Evolutionary conservation across 2,329 filamentous ascomycete species (phyloP).

Genomic region (Canariomyces notabilis): DNA sequence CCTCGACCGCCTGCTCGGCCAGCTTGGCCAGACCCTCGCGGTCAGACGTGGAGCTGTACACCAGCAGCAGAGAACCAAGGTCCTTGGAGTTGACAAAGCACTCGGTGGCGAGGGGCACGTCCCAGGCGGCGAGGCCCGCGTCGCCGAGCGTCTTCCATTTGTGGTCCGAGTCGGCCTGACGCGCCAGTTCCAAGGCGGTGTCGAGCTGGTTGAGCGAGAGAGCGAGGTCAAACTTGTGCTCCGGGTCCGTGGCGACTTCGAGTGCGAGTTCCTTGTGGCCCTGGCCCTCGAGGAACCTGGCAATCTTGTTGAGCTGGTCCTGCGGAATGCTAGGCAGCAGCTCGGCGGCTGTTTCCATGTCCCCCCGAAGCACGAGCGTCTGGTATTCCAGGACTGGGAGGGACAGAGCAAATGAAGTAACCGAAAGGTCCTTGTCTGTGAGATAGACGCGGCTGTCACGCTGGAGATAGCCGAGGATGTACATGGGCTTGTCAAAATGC

Average conservation of each 20-base stretch:
- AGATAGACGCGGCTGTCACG: conserved; percentile 94
- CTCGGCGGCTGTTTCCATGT: conserved; percentile 86
- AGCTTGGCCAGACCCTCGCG: conserved; percentile 67
- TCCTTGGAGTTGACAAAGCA: conserved; percentile 92
- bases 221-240: conserved; percentile 94
- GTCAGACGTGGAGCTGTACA: conserved; percentile 83
- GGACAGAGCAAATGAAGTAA: conserved; percentile 86
- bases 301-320: conserved; percentile 98
- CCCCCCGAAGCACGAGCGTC: conserved; percentile 86
- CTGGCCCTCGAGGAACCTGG: conserved; percentile 93
- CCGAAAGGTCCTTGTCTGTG: conserved; percentile 88
- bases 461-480: conserved; percentile 90
- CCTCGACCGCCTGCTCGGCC: conserved; percentile 67
- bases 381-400: conserved; percentile 95
- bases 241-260: conserved; percentile 87
- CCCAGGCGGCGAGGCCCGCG: conserved; percentile 79
- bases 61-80: conserved; percentile 77
- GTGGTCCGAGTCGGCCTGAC: conserved; percentile 81
- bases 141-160: conserved; percentile 99
- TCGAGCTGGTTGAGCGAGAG: conserved; percentile 77
- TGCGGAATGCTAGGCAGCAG: conserved; percentile 76
- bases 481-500: conserved; percentile 94
- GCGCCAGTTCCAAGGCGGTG: conserved; percentile 78
- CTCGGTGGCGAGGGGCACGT: conserved; percentile 81
- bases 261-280: conserved; percentile 94